These are phyloP conservation scores for Fusarium keratoplasticum DNA, from an alignment of 2,329 filamentous ascomycete genomes.

Conservation along the genomic window DNA sequence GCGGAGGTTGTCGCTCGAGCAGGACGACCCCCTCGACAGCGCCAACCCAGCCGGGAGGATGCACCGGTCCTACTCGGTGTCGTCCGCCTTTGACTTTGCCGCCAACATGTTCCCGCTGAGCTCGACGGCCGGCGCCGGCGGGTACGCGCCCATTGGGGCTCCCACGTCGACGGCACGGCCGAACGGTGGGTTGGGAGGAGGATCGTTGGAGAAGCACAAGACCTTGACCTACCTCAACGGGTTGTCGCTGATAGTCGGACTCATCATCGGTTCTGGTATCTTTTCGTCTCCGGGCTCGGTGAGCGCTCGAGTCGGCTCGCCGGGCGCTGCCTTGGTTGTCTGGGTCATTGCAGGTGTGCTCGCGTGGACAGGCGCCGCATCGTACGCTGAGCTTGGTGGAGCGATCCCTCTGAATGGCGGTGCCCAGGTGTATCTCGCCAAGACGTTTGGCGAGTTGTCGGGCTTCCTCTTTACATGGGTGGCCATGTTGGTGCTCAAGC, in stretches of 20 bases:
- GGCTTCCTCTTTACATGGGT: constrained; percentile 98
- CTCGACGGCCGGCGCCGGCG: constrained; percentile 75
- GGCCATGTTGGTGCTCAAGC: constrained; percentile 92
- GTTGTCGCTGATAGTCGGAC: constrained; percentile 86
- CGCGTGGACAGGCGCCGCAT: constrained; percentile 95
- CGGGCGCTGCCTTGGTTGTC: constrained; percentile 88
- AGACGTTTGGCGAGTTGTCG: constrained; percentile 93
- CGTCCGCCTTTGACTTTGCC: constrained; percentile 96
- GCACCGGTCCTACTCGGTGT: constrained; percentile 84
- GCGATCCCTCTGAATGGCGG: constrained; percentile 97
- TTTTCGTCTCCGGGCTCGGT: constrained; percentile 96
- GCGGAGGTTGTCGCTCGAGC: constrained; percentile 82
- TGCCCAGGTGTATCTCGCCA: constrained; percentile 91
- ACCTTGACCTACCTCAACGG: constrained; percentile 95
- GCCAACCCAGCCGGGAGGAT: constrained; percentile 62
- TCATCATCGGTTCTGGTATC: constrained; percentile 97
- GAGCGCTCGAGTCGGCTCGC: constrained; percentile 89
- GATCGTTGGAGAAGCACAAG: constrained; percentile 94
- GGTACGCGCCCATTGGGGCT: constrained; percentile 88
- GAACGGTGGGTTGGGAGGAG: constrained; percentile 71
- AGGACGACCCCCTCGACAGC: constrained; percentile 80
- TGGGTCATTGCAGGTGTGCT: constrained; percentile 93
- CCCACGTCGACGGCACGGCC: constrained; percentile 67
- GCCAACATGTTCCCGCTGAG: constrained; percentile 92
- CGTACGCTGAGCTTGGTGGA: constrained; percentile 94